Evolutionary conservation across 306 rosid genomes (phyloP).

Genomic region (Fragaria ananassa): DNA sequence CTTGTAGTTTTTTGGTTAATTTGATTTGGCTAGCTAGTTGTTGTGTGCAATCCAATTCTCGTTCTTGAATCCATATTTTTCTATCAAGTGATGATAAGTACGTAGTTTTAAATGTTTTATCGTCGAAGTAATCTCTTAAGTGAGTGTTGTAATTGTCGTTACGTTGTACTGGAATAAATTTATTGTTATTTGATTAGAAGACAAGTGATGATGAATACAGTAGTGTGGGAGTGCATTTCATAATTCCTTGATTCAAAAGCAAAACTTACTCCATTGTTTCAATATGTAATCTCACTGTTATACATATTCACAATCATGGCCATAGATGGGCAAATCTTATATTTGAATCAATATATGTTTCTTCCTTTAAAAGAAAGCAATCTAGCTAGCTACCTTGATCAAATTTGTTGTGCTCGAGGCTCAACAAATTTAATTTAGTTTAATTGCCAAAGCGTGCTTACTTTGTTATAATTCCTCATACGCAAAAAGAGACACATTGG

Average conservation of each 20-base stretch:
- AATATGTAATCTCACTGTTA: neutral
- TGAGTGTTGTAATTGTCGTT: too few relatives aligned
- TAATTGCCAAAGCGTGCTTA: constrained; percentile 51
- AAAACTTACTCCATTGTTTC: constrained; percentile 10
- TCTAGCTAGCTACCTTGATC: constrained; percentile 23
- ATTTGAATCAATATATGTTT: constrained; percentile 38
- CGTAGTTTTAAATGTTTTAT: too few relatives aligned
- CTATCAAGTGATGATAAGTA: too few relatives aligned
- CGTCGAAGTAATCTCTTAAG: too few relatives aligned
- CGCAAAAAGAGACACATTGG: constrained; percentile 47
- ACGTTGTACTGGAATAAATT: too few relatives aligned
- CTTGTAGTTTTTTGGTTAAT: too few relatives aligned
- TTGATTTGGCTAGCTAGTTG: too few relatives aligned
- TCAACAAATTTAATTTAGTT: neutral
- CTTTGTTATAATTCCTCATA: constrained; percentile 47
- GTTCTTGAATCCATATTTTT: too few relatives aligned
- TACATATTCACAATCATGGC: constrained; percentile 40
- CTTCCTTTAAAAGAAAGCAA: constrained; percentile 40
- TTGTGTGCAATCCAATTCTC: too few relatives aligned
- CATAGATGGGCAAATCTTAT: constrained; percentile 40
- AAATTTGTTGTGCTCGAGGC: constrained; percentile 27
- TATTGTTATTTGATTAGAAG: neutral
- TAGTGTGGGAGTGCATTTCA: constrained; percentile 42
- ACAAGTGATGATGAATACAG: constrained; percentile 27
- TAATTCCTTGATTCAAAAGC: constrained; percentile 59